Percentiles rank a stretch among this genome's conserved stretches.
These are phyloP conservation scores for Senna siamea DNA, from an alignment of 306 rosid genomes.

Conservation along the genomic window DNA sequence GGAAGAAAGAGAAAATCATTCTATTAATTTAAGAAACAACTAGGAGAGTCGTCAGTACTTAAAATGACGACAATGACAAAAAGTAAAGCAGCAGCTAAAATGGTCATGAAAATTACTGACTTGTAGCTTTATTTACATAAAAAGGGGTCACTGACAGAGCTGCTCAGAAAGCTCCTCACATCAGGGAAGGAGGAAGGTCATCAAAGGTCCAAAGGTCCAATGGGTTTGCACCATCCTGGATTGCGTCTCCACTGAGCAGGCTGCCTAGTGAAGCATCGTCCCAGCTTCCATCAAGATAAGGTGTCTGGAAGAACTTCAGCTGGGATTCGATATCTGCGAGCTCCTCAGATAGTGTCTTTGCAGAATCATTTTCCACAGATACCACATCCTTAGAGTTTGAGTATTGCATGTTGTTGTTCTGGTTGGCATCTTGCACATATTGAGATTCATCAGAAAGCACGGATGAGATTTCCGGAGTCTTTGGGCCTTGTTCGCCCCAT, in stretches of 20 bases:
- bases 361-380: conserved; percentile 39
- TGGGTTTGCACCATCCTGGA: conserved; percentile 73
- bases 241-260: conserved; percentile 53
- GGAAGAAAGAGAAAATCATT: too few relatives aligned
- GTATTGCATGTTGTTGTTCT: conserved; percentile 47
- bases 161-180: conserved; percentile 64
- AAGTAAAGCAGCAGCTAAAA: background rate
- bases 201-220: conserved; percentile 84
- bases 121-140: conserved; percentile 92
- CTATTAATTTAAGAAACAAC: background rate
- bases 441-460: conserved; percentile 63
- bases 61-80: background rate
- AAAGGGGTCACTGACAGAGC: conserved; percentile 32
- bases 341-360: conserved; percentile 73
- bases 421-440: conserved; percentile 55
- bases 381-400: conserved; percentile 43
- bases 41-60: background rate
- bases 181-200: conserved; percentile 61
- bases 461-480: conserved; percentile 86
- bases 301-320: conserved; percentile 67
- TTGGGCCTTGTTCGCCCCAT: conserved; percentile 65
- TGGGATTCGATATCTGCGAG: conserved; percentile 72
- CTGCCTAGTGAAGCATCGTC: conserved; percentile 58
- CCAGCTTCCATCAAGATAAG: conserved; percentile 73
- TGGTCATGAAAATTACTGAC: conserved; percentile 54